Base-by-base conservation (phyloP, 2,329 filamentous ascomycete genomes). In the Apiospora pterosperma region DNA sequence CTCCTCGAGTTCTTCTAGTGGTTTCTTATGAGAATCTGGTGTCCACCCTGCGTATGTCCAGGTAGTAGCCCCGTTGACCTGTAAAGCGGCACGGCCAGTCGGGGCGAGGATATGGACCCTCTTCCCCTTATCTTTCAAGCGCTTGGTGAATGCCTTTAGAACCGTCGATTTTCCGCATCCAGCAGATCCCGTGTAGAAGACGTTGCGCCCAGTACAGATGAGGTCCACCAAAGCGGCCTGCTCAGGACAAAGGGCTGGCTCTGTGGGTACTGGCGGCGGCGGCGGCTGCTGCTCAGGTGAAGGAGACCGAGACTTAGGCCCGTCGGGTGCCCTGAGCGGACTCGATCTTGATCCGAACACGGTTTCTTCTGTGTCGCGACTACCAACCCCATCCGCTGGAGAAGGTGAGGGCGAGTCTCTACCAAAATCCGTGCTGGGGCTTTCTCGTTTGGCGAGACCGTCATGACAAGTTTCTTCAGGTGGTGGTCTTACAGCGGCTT, bases 131-230 rank as follows among this genome's bases (percentile, higher is more conserved):
- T 67, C 68, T 10, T 67, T 65, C 1, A 87, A 75, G 5, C 75
- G 71, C 7, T 71, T 74, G 2, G 80, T 80, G 42, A 86, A 82
- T 8, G 79, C 78, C 65, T 81, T 82, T 0, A 88, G 74, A 1
- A 87, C 82, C 0, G 84, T 84, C 0, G 83, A 85, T 70, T 88
- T 88, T 3, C 86, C 86, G 58, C 81, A 84, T 0, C 88, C 88
- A 16, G 87, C 88, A 0, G 85, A 86, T 10, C 88, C 88, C 0
- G 87, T 90, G 68, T 85, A 90, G 70, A 90, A 90, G 11, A 90
- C 84, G 63, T 90, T 90, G 1, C 71, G 67, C 0, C 86, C 84
- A 3, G 74, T 75, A 4, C 80, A 65, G 31, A 88, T 85, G 0
- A 85, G 74, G 1, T 86, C 75, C 0, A 88, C 81, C 2, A 88